Conservation (phyloP, 768 basidiomycete species). For the Lactifluus echinatus region DNA sequence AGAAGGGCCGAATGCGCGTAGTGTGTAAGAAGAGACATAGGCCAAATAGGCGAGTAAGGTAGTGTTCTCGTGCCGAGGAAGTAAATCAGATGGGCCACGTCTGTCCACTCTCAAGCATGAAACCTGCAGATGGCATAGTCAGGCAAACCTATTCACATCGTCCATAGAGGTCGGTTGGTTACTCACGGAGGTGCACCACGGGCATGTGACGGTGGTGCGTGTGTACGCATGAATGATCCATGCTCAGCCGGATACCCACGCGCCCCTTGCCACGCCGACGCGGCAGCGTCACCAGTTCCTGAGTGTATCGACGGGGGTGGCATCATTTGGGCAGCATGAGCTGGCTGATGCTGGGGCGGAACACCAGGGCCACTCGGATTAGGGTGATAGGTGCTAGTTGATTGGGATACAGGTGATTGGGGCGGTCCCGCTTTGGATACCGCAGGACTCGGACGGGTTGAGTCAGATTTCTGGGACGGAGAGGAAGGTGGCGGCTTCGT, state of each 20-base stretch:
- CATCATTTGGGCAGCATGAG: conserved; percentile 15
- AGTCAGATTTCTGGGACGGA: conserved; percentile 12
- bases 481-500: conserved; percentile 7
- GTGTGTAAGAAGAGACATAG: not conserved
- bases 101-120: conserved; percentile 12
- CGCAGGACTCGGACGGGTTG: conserved; percentile 13
- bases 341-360: conserved; percentile 9
- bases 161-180: not conserved
- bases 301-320: conserved; percentile 11
- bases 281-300: conserved; percentile 1
- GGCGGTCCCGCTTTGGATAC: conserved; percentile 15
- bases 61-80: not conserved
- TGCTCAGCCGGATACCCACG: conserved; percentile 13
- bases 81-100: not conserved
- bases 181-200: conserved; percentile 15
- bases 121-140: not conserved
- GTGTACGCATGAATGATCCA: conserved; percentile 15
- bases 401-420: conserved; percentile 12
- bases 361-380: conserved; percentile 12
- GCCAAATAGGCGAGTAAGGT: not conserved
- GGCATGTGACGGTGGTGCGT: conserved; percentile 11
- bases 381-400: conserved; percentile 6
- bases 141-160: not conserved
- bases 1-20: not conserved
- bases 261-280: conserved; percentile 2